Conservation (phyloP, 495 filamentous ascomycete genomes). For the Neurospora sp. region DNA sequence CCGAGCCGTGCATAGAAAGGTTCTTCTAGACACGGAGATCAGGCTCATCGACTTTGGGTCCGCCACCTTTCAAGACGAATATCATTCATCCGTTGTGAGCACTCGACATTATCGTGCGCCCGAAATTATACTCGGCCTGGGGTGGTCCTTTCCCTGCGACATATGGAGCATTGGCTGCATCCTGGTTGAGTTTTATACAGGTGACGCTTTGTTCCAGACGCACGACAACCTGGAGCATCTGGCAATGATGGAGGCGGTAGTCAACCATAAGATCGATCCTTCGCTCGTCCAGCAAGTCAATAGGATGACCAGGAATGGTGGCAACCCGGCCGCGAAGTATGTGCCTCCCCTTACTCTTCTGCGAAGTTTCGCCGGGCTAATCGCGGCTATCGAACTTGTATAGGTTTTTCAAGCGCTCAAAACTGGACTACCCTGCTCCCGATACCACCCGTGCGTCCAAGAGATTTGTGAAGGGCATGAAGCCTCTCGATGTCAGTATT, state of each 20-base stretch:
- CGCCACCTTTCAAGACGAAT: slow-evolving; percentile 96
- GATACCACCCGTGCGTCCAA: slow-evolving; percentile 83
- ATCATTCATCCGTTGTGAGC: slow-evolving; percentile 93
- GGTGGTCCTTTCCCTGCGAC: slow-evolving; percentile 96
- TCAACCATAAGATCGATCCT: slow-evolving; percentile 60
- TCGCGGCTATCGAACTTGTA: not conserved
- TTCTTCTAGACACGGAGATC: slow-evolving; percentile 91
- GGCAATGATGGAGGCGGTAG: slow-evolving; percentile 98
- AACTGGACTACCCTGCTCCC: slow-evolving; percentile 76
- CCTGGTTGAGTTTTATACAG: slow-evolving; percentile 97
- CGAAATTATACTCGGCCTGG: slow-evolving; percentile 92
- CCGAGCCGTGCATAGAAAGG: slow-evolving; percentile 75
- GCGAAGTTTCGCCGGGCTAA: not conserved
- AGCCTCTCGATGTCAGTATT: slow-evolving; percentile 62
- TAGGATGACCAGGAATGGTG: slow-evolving; percentile 50
- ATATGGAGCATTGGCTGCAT: slow-evolving; percentile 99
- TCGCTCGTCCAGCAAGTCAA: slow-evolving; percentile 68
- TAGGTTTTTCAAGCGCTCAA: slow-evolving; percentile 78
- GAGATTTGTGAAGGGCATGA: slow-evolving; percentile 95
- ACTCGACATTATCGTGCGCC: slow-evolving; percentile 94
- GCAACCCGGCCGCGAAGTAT: slow-evolving; percentile 76
- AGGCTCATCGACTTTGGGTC: slow-evolving; percentile 96
- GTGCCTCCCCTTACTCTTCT: slow-evolving; percentile 18
- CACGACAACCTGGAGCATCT: slow-evolving; percentile 97
- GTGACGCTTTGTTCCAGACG: slow-evolving; percentile 94